Base-by-base conservation (phyloP, 148 eudicot genomes). In the Fagopyrum tataricum region DNA sequence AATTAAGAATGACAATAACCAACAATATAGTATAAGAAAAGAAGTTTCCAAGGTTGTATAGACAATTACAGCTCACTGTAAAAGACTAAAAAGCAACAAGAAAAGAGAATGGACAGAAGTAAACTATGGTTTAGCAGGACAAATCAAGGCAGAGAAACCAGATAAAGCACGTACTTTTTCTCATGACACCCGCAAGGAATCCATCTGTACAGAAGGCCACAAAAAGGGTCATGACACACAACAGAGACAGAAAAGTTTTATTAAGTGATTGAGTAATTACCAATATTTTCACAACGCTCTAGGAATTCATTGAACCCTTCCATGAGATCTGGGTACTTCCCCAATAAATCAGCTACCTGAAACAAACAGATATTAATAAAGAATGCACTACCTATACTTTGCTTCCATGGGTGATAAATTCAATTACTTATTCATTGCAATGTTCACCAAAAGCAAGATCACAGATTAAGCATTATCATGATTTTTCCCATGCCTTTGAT, bases 301-400 rank as follows among this genome's bases (percentile, higher is more conserved):
- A 96, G 76, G 77, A 92, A 96, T 70, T 92, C 89, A 82, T 84
- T 86, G 77, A 95, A 95, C n/a, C 99, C 99, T 59, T 90, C 94
- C 97, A 95, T 90, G 71, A 95, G 99, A 84, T 86, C 99, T 9
- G 97, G 90, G 82, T 84, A 80, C 79, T 86, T 89, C 44, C 96
- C 96, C 81, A 96, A 82, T 75, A 96, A 79, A 90, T 96, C 99
- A 78, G 84, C 79, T 79, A 96, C 89, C 99, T 96, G 86, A 81
- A 82, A 75, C 42, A 64, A 15, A 13, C 69, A 64, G 31, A 7
- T 39, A 31, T 64, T 9, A 55, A 55, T 7, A 55, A 17, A 55
- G 4, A 18, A 64, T 13, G 18, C 69, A 64, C 13, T 37, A 43
- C 43, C 43, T 14, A 5, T 11, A 55, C 20, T 52, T 3, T 0